Conservation (phyloP, 163 green algal species). For the Scenedesmus sp. region DNA sequence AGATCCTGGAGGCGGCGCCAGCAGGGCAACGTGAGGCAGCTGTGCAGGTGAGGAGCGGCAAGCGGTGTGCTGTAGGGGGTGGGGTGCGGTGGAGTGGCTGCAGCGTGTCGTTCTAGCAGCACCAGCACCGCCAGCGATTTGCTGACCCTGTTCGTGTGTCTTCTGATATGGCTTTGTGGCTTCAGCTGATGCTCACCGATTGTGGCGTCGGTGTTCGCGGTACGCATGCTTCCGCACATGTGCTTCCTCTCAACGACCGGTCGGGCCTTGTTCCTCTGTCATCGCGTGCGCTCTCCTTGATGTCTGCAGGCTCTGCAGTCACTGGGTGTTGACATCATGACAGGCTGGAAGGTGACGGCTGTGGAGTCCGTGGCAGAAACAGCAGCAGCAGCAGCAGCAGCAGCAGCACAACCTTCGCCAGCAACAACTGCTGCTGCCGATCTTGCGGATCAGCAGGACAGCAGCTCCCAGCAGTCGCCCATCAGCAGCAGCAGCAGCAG, state of each 20-base stretch:
- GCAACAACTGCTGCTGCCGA: neutral
- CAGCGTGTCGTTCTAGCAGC: too few relatives aligned
- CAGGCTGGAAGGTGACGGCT: constrained; percentile 24
- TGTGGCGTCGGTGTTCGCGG: too few relatives aligned
- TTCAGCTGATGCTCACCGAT: too few relatives aligned
- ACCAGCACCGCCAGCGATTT: too few relatives aligned
- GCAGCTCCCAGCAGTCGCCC: neutral
- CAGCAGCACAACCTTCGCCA: neutral
- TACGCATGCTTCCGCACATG: too few relatives aligned
- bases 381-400: neutral
- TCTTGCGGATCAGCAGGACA: neutral
- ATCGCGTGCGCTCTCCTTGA: too few relatives aligned
- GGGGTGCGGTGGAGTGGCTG: constrained; percentile 48
- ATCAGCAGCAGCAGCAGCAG: neutral
- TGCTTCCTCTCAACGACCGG: too few relatives aligned
- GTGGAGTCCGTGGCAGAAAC: neutral
- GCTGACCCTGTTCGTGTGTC: neutral
- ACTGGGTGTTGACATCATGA: constrained; percentile 35
- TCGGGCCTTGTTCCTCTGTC: too few relatives aligned
- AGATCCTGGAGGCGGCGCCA: constrained; percentile 81
- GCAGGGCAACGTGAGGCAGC: constrained; percentile 67
- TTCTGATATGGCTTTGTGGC: neutral
- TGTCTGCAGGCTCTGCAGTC: constrained; percentile 12
- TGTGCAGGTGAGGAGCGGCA: constrained; percentile 56
- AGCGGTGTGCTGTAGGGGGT: constrained; percentile 66